Conservation (phyloP, 352 stramenopile species). For the Phytophthora ohioensis region DNA sequence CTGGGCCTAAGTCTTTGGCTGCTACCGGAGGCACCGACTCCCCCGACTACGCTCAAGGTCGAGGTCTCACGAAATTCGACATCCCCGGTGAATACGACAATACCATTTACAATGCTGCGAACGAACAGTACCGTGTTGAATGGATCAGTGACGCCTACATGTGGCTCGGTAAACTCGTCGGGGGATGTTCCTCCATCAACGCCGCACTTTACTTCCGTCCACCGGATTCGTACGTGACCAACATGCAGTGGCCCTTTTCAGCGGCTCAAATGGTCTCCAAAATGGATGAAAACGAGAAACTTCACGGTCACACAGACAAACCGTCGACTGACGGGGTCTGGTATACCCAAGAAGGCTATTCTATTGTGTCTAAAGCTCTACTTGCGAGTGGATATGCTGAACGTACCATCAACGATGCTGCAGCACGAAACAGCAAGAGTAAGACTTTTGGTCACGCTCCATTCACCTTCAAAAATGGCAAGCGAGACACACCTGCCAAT, state of each 20-base stretch:
- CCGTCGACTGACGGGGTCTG: constrained; percentile 57
- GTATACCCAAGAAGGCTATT: constrained; percentile 66
- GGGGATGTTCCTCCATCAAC: constrained; percentile 87
- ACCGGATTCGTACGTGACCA: constrained; percentile 54
- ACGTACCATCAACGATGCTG: constrained; percentile 53
- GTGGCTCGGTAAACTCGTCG: constrained; percentile 81
- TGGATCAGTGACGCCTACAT: constrained; percentile 56
- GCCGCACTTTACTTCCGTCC: constrained; percentile 84
- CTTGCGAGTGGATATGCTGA: constrained; percentile 44
- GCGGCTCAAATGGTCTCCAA: constrained; percentile 67
- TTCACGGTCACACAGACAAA: constrained; percentile 54
- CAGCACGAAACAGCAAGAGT: constrained; percentile 55
- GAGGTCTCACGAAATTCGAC: constrained; percentile 71
- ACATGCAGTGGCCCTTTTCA: constrained; percentile 60
- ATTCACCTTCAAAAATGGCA: constrained; percentile 61
- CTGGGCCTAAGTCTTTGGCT: constrained; percentile 50
- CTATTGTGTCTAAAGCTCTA: constrained; percentile 50
- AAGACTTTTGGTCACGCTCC: constrained; percentile 64
- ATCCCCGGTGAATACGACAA: constrained; percentile 70
- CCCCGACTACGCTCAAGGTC: constrained; percentile 49
- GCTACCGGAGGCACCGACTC: constrained; percentile 56
- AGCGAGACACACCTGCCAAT: constrained; percentile 58
- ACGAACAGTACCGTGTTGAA: constrained; percentile 62
- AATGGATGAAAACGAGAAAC: constrained; percentile 61
- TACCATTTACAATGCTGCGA: constrained; percentile 49